Conservation (phyloP, 2,329 filamentous ascomycete genomes). For the Trichophyton rubrum region DNA sequence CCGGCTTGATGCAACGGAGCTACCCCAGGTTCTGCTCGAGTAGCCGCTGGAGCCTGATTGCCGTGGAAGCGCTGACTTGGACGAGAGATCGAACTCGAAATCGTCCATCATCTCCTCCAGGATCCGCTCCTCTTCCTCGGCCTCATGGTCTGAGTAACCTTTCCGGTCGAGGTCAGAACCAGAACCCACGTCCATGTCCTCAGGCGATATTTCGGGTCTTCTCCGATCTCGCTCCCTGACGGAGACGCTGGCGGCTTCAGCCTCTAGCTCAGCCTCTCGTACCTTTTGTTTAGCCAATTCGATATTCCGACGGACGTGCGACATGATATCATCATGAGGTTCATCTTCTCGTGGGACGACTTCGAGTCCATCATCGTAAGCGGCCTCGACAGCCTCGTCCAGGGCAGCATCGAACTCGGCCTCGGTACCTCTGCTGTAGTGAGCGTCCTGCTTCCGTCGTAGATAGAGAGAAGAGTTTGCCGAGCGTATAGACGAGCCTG, state of each 20-base stretch:
- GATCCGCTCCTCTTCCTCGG: conserved; percentile 61
- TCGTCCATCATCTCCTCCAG: conserved; percentile 85
- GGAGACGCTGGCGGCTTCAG: conserved; percentile 40
- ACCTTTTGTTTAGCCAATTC: conserved; percentile 66
- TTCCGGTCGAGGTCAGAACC: conserved; percentile 24
- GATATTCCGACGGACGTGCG: conserved; percentile 50
- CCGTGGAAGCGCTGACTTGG: conserved; percentile 56
- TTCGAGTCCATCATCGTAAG: conserved; percentile 85
- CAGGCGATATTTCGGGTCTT: conserved; percentile 23
- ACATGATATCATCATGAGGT: conserved; percentile 1
- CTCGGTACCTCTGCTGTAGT: conserved; percentile 57
- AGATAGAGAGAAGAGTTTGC: conserved; percentile 58
- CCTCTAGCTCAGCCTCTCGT: conserved; percentile 60
- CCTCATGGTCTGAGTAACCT: conserved; percentile 46
- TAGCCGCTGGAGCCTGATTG: conserved; percentile 72
- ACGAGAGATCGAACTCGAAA: conserved; percentile 60
- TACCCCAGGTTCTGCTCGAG: conserved; percentile 70
- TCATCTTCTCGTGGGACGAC: conserved; percentile 32
- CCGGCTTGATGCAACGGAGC: conserved; percentile 60
- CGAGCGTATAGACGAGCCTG: conserved; percentile 67
- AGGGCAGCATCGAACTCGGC: conserved; percentile 88
- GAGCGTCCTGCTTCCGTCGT: conserved; percentile 48
- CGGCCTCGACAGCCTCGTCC: conserved; percentile 89
- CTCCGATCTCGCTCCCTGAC: conserved; percentile 49
- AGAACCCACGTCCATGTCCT: conserved; percentile 13